A percentile compares a stretch with the other conserved stretches of the same genome.
These are phyloP conservation scores for Cucurbita maxima DNA, from an alignment of 306 rosid genomes.

Conservation along the genomic window DNA sequence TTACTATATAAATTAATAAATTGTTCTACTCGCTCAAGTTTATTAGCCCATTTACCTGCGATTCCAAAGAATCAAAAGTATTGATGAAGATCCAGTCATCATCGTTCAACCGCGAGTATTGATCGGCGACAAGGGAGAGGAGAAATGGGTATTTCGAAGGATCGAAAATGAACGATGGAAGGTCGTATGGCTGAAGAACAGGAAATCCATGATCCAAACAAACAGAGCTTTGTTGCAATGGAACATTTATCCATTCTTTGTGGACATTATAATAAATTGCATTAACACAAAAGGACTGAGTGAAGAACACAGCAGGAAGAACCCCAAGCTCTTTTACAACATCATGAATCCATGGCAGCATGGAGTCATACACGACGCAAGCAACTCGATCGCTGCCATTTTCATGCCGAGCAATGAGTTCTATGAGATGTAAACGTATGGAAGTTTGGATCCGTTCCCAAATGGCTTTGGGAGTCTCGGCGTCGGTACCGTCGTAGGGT, in stretches of 20 bases:
- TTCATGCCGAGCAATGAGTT: neutral
- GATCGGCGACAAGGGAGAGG: neutral
- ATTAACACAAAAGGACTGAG: constrained; percentile 22
- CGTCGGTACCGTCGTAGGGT: neutral
- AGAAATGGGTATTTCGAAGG: neutral
- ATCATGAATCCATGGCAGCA: constrained; percentile 31
- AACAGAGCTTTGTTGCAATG: neutral
- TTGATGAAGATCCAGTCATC: neutral
- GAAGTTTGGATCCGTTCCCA: constrained; percentile 3
- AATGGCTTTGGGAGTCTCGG: neutral
- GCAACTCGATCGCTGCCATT: neutral
- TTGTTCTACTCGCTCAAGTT: too few relatives aligned
- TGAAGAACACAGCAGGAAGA: constrained; percentile 19
- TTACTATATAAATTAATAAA: too few relatives aligned
- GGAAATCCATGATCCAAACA: neutral
- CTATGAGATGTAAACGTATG: constrained; percentile 1
- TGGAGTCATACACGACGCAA: constrained; percentile 25
- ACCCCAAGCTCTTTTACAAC: constrained; percentile 17
- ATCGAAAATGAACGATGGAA: neutral
- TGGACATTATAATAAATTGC: constrained; percentile 10
- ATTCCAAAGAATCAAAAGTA: neutral
- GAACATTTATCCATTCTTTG: neutral
- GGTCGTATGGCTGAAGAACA: neutral
- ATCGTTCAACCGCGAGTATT: neutral
- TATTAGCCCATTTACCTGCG: neutral